A percentile compares a stretch with the other conserved stretches of the same genome.
Evolutionary conservation across 306 rosid genomes (phyloP).

Genomic region (Castanospermum australe): DNA sequence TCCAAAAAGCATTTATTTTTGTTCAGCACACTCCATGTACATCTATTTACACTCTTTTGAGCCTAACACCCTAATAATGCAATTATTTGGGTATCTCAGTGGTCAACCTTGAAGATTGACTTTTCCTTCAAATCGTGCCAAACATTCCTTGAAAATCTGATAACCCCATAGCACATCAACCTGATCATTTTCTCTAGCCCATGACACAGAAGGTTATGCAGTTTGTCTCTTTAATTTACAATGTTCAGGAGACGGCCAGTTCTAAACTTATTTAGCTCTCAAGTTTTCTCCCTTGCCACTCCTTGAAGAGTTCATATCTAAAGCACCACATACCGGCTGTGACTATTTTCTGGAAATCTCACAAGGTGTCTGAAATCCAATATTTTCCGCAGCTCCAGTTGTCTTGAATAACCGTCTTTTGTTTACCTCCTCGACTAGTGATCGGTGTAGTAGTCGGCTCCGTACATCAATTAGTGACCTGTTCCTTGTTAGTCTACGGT

Average conservation of each 20-base stretch:
- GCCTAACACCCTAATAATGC: background rate
- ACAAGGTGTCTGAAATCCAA: conserved; percentile 72
- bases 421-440: conserved; percentile 75
- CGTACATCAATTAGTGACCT: conserved; percentile 65
- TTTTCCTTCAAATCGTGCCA: background rate
- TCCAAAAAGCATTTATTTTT: conserved; percentile 17
- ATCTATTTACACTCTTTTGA: conserved; percentile 30
- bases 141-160: conserved; percentile 4
- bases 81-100: background rate
- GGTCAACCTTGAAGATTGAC: background rate
- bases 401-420: conserved; percentile 73
- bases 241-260: conserved; percentile 7
- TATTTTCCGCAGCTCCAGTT: conserved; percentile 74
- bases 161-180: background rate
- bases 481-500: conserved; percentile 56
- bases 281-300: conserved; percentile 29
- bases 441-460: conserved; percentile 71
- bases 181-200: background rate
- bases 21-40: background rate
- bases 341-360: conserved; percentile 37
- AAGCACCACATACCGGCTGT: conserved; percentile 25
- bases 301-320: conserved; percentile 25
- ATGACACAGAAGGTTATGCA: background rate
- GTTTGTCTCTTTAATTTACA: background rate
- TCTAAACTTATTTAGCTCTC: conserved; percentile 1